A percentile compares a stretch with the other conserved stretches of the same genome.
These are phyloP conservation scores for Dendrobium nobile DNA, from an alignment of 106 monocot species.

Conservation along the genomic window DNA sequence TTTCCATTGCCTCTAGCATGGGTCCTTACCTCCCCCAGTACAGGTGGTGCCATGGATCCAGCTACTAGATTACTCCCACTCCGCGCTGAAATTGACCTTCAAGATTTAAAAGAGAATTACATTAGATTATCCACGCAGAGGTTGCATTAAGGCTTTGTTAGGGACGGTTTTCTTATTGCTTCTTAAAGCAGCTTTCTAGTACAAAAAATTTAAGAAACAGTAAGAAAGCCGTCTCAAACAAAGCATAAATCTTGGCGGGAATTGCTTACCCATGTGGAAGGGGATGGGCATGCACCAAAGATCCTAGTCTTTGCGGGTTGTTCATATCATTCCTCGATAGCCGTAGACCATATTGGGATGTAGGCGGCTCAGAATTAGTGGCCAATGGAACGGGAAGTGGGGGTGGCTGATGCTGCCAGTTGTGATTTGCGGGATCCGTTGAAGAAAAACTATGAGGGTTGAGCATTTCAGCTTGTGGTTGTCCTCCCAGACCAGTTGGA, in stretches of 20 bases:
- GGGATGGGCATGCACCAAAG: constrained; percentile 26
- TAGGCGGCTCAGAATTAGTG: constrained; percentile 31
- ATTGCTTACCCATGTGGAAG: constrained; percentile 23
- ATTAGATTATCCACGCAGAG: neutral
- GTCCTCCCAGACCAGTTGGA: neutral
- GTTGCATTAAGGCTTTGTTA: neutral
- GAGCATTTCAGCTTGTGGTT: constrained; percentile 23
- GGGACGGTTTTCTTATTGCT: too few species aligned
- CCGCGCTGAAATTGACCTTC: constrained; percentile 25
- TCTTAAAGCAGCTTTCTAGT: too few species aligned
- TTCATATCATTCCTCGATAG: constrained; percentile 30
- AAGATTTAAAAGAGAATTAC: neutral
- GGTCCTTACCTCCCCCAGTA: constrained; percentile 28
- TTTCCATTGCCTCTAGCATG: constrained; percentile 17
- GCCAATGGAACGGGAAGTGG: constrained; percentile 15
- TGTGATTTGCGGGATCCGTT: constrained; percentile 30
- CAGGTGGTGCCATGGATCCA: constrained; percentile 17
- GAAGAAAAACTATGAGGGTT: constrained; percentile 28
- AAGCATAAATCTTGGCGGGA: too few species aligned
- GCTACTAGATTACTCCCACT: constrained; percentile 27
- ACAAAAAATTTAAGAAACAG: too few species aligned
- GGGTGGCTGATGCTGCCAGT: constrained; percentile 26
- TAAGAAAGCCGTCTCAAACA: too few species aligned
- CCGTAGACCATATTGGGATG: constrained; percentile 23
- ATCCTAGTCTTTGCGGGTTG: constrained; percentile 39